Evolutionary conservation across 1,139 yeast genomes (phyloP), one percentile per base, ranked within the genome.

Genomic region (Geotrichum candidum): DNA sequence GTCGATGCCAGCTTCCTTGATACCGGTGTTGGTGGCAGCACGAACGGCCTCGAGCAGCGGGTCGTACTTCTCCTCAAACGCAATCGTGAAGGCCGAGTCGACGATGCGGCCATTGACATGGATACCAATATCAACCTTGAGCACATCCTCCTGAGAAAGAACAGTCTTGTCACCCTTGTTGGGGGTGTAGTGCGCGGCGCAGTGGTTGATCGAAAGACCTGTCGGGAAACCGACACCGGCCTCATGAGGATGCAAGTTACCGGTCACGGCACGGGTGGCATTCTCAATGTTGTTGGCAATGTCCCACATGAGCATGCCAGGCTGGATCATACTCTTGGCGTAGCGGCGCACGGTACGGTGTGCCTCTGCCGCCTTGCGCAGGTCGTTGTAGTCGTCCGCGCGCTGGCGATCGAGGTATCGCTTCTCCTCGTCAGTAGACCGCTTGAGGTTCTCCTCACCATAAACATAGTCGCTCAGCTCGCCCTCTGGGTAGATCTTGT

Each of bases 181-280:
- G 23, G 99, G 99, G 0, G 98, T 92, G 75, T 91, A 94, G 74
- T 95, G 99, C 0, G 99, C 99, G 38, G 99, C 99, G 69, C 91
- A 88, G 72, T 92, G 90, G 76, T 94, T 95, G 66, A 92, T 77
- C 0, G 97, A 90, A 58, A 95, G 82, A 61, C 99, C 99, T 11
- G 98, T 91, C 53, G 99, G 99, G 80, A 94, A 94, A 1, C 98
- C 99, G 70, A 92, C 84, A 53, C 99, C 99, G 13, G 92, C 95
- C 60, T 80, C 77, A 22, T 76, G 74, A 64, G 83, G 81, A 59
- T 86, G 82, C 59, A 87, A 86, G 58, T 82, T 85, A 56, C 80
- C 86, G 18, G 94, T 83, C 68, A 88, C 84, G 3, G 85, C 82
- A 69, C 98, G 82, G 1, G 90, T 88, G 0, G 94, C 84, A 71